Base-by-base conservation (phyloP, 2,329 filamentous ascomycete genomes). In the Talaromyces sp. region DNA sequence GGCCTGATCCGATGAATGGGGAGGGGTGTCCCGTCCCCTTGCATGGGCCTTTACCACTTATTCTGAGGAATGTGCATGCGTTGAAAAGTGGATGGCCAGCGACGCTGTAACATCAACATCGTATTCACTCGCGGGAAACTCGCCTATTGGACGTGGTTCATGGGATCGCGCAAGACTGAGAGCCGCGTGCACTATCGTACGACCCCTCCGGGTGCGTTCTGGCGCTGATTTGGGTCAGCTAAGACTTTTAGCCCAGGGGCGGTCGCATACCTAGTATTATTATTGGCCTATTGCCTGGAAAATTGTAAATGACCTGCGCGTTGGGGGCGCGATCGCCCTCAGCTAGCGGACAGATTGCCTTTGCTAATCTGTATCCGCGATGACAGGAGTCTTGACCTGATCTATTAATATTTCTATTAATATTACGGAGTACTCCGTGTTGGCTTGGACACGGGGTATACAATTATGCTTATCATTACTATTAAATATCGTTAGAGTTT, bases 21-120 rank as follows among this genome's bases (percentile, higher is more conserved):
- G 44, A 47, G 44, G 44, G 44, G 44, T 47, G 44, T 25, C 9
- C 11, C 19, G 8, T 47, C 22, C 9, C 42, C 22, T 19, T 11
- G 22, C 44, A 47, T 47, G 44, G 6, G 44, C 44, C 17, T 39
- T 11, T 25, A 47, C 44, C n/a, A 47, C n/a, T 11, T 25, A 47
- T 47, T 36, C 44, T 19, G 19, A 25, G n/a, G 7, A 44, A 44
- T 44, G 42, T 11, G 7, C 6, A 47, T 9, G 25, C 22, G 8
- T 47, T 25, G 8, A 47, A 47, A 47, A 47, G 17, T 5, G 19
- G 19, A 47, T 47, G 42, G 42, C 42, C 42, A 47, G 44, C 44
- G 22, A 62, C 61, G 59, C 58, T 62, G 62, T 61, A 58, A 36
- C 54, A 53, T 32, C 25, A 53, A 28, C 49, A 53, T 53, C 49